Evolutionary conservation across 2,329 filamentous ascomycete species (phyloP).

Genomic region (Xylariales sp.): DNA sequence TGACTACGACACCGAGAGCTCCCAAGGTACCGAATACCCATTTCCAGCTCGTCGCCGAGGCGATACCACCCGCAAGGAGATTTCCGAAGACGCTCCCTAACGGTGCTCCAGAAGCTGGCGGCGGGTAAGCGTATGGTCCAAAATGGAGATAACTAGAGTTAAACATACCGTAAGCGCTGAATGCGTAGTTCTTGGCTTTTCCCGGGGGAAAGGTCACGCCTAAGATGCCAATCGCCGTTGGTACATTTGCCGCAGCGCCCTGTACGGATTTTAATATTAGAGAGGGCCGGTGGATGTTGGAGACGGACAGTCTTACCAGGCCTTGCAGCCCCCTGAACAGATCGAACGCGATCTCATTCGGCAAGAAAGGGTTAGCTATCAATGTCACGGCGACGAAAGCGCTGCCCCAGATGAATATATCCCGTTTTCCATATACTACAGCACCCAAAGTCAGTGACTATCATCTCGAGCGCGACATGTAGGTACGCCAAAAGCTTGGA

Average conservation of each 20-base stretch:
- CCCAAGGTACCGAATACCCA: slow-evolving; percentile 75
- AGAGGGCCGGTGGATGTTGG: not conserved
- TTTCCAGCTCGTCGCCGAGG: slow-evolving; percentile 71
- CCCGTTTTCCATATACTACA: slow-evolving; percentile 70
- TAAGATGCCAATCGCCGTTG: slow-evolving; percentile 76
- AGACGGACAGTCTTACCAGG: slow-evolving; percentile 53
- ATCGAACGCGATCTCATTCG: slow-evolving; percentile 75
- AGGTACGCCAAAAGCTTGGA: not conserved
- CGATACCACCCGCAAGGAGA: slow-evolving; percentile 71
- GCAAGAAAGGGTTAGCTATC: slow-evolving; percentile 71
- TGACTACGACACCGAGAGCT: slow-evolving; percentile 68
- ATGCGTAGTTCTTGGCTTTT: slow-evolving; percentile 77
- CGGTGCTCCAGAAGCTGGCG: slow-evolving; percentile 69
- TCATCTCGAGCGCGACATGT: not conserved
- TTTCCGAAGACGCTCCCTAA: slow-evolving; percentile 74
- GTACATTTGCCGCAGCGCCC: slow-evolving; percentile 76
- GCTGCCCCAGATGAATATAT: slow-evolving; percentile 73
- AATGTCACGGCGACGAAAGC: slow-evolving; percentile 71
- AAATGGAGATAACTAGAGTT: not conserved
- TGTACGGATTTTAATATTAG: slow-evolving; percentile 45
- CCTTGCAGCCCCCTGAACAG: slow-evolving; percentile 75
- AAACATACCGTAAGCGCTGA: slow-evolving; percentile 67
- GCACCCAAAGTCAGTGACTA: slow-evolving; percentile 4
- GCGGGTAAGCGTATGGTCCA: slow-evolving; percentile 17
- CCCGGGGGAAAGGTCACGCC: slow-evolving; percentile 75